Conservation (phyloP, 2,329 filamentous ascomycete species). For the Cladophialophora psammophila region DNA sequence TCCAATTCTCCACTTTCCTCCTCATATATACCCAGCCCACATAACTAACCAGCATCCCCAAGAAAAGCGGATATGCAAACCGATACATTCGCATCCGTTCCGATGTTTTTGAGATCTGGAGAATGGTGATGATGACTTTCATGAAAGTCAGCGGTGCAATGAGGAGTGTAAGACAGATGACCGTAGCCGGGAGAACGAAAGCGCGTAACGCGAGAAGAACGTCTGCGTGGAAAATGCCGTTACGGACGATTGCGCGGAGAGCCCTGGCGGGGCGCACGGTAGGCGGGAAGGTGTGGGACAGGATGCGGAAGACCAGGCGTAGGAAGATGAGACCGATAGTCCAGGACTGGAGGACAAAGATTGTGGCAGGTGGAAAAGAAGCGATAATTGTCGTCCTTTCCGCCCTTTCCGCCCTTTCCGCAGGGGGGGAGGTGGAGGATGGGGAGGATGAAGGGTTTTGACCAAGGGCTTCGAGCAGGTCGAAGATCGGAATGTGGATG, state of each 20-base stretch:
- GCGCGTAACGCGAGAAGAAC: conserved; percentile 79
- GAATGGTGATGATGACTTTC: conserved; percentile 50
- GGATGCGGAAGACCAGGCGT: conserved; percentile 74
- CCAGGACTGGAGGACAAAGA: conserved; percentile 92
- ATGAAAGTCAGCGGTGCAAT: conserved; percentile 68
- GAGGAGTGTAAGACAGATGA: conserved; percentile 70
- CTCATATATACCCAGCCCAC: conserved; percentile 39
- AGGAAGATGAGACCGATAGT: conserved; percentile 90
- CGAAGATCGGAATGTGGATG: conserved; percentile 83
- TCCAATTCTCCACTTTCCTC: conserved; percentile 75
- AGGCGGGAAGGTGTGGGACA: conserved; percentile 49
- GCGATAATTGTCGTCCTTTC: not conserved
- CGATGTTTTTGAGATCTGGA: conserved; percentile 32
- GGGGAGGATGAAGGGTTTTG: not conserved
- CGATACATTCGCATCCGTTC: conserved; percentile 61
- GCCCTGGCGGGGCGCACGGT: conserved; percentile 74
- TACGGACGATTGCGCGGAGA: conserved; percentile 74
- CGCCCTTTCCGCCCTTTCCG: too few species aligned
- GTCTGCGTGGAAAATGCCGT: conserved; percentile 81
- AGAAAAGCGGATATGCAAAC: conserved; percentile 75
- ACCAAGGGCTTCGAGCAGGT: conserved; percentile 63
- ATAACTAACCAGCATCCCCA: conserved; percentile 54
- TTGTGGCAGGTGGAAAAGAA: conserved; percentile 58
- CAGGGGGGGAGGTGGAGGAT: not conserved
- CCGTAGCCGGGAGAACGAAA: conserved; percentile 77